A percentile compares a stretch with the other conserved stretches of the same genome.
These are phyloP conservation scores for Brassica cretica DNA, from an alignment of 345 rosid genomes.

Conservation along the genomic window DNA sequence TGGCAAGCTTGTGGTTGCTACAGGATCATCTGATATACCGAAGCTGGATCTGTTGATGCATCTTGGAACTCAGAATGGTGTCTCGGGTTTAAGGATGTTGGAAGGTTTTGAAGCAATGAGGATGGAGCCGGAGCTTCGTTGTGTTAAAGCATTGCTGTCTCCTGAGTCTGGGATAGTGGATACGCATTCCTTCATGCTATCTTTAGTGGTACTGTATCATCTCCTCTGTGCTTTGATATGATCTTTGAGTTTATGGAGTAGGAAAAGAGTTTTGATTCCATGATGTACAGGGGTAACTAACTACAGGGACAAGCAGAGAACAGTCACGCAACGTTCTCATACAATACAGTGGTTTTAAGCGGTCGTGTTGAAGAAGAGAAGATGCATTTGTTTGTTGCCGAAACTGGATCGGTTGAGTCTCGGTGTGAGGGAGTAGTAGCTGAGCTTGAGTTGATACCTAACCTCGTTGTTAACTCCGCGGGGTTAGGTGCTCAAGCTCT, in stretches of 20 bases:
- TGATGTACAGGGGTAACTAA: conserved; percentile 34
- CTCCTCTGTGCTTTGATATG: neutral
- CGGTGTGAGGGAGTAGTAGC: conserved; percentile 44
- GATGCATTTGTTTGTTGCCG: conserved; percentile 56
- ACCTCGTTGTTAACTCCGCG: conserved; percentile 76
- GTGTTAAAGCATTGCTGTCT: conserved; percentile 77
- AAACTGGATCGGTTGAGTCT: conserved; percentile 49
- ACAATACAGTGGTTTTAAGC: conserved; percentile 68
- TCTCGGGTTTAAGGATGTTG: conserved; percentile 58
- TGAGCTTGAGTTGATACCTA: conserved; percentile 62
- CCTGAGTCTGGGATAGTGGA: conserved; percentile 81
- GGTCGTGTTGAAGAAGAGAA: conserved; percentile 59
- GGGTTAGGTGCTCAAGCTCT: conserved; percentile 73
- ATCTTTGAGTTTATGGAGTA: neutral
- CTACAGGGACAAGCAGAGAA: conserved; percentile 84
- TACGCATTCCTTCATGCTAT: conserved; percentile 79
- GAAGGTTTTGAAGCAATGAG: conserved; percentile 75
- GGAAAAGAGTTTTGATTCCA: conserved; percentile 42
- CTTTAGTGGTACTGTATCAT: conserved; percentile 57
- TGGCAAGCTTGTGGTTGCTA: conserved; percentile 89
- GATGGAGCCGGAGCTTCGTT: conserved; percentile 78
- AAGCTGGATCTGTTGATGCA: conserved; percentile 57
- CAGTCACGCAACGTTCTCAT: conserved; percentile 63
- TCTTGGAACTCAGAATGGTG: conserved; percentile 62
- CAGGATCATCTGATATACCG: conserved; percentile 59